Conservation (phyloP, 805 yeast genomes). For the Priceomyces melissophilus region DNA sequence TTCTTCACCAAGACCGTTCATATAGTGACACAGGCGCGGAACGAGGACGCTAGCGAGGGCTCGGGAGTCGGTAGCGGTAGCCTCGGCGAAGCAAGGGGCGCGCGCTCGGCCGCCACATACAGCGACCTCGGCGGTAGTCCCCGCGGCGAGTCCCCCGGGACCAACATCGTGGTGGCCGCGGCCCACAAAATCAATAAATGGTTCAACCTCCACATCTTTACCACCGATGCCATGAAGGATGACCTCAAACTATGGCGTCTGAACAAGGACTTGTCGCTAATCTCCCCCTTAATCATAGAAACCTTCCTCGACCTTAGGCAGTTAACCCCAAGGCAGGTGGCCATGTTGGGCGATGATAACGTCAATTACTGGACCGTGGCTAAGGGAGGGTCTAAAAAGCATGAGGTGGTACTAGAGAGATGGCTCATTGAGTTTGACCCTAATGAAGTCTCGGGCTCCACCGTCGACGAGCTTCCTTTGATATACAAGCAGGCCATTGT, state of each 20-base stretch:
- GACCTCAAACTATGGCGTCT: conserved; percentile 62
- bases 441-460: conserved; percentile 31
- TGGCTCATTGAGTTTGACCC: conserved; percentile 86
- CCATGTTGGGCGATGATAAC: conserved; percentile 55
- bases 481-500: conserved; percentile 74
- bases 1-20: conserved; percentile 65
- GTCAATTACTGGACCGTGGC: conserved; percentile 55
- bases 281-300: conserved; percentile 85
- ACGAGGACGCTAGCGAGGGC: conserved; percentile 9
- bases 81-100: conserved; percentile 1
- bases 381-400: conserved; percentile 55
- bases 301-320: conserved; percentile 68
- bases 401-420: conserved; percentile 89
- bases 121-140: conserved; percentile 44
- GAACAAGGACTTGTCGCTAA: conserved; percentile 34
- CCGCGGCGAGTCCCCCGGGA: conserved; percentile 11
- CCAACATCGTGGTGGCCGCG: conserved; percentile 9
- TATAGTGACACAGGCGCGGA: conserved; percentile 49
- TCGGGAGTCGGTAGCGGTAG: conserved; percentile 2
- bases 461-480: conserved; percentile 55
- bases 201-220: conserved; percentile 54
- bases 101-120: neutral
- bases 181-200: conserved; percentile 48
- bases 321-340: conserved; percentile 52
- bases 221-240: conserved; percentile 39